Evolutionary conservation across 202 grass and related monocot species (phyloP).

Genomic region (Panicum virgatum): DNA sequence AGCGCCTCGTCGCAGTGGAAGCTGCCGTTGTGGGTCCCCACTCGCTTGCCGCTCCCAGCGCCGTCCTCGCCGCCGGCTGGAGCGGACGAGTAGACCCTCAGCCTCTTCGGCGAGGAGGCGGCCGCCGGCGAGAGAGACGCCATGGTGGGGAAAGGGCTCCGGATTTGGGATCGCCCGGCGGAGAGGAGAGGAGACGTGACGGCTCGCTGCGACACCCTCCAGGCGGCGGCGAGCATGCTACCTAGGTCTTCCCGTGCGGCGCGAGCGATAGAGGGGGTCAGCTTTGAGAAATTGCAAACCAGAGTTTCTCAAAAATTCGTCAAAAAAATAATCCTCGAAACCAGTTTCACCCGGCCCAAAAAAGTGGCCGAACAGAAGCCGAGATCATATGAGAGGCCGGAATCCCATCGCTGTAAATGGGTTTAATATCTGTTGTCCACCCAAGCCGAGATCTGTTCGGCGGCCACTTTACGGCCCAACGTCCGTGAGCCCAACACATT

Average conservation of each 20-base stretch:
- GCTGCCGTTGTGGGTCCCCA: constrained; percentile 93
- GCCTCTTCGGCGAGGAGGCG: constrained; percentile 56
- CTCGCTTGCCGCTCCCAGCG: constrained; percentile 57
- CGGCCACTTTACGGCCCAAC: too few relatives aligned
- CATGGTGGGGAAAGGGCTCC: constrained; percentile 45
- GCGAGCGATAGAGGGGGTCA: not conserved
- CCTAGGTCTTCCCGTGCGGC: not conserved
- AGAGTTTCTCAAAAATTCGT: not conserved
- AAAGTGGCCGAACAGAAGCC: not conserved
- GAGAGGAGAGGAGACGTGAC: constrained; percentile 37
- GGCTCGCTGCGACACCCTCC: constrained; percentile 62
- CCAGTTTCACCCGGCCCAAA: not conserved
- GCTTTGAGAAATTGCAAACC: too few relatives aligned
- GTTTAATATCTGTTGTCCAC: not conserved
- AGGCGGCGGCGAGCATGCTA: constrained; percentile 52
- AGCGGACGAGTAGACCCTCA: constrained; percentile 43
- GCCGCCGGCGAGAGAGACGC: constrained; percentile 44
- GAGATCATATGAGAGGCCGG: not conserved
- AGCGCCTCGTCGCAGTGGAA: constrained; percentile 99
- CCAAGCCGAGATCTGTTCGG: too few relatives aligned
- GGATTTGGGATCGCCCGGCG: constrained; percentile 40
- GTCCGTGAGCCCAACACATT: too few relatives aligned
- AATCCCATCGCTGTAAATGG: too few relatives aligned
- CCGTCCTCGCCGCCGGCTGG: constrained; percentile 7
- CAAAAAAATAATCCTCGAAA: not conserved